phyloP scores from a whole-genome alignment of 1,284 basidiomycete species.

The Cerrena zonata region DNA sequence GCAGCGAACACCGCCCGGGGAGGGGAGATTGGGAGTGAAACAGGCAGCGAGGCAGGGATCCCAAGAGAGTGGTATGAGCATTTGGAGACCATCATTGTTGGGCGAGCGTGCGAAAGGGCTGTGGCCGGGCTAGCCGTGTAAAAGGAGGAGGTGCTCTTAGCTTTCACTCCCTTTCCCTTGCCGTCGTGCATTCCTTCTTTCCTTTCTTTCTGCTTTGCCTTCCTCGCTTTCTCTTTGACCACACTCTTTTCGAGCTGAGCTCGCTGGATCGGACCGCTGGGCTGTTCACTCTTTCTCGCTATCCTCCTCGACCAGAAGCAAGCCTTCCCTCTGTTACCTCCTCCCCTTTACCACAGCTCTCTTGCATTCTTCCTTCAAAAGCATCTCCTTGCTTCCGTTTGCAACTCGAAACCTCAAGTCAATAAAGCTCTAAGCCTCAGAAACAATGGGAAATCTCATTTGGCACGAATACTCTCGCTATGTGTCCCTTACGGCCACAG shows the following conservation, averaged over 20 bases:
- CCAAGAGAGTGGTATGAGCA: neutral
- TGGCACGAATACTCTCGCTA: constrained; percentile 78
- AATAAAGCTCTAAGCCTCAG: constrained; percentile 14
- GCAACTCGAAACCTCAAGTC: constrained; percentile 11
- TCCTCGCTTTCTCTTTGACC: constrained; percentile 9
- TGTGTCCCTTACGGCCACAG: constrained; percentile 64
- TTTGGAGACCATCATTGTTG: neutral
- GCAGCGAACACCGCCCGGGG: neutral
- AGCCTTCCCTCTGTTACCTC: constrained; percentile 18
- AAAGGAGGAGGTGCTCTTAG: neutral
- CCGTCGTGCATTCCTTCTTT: constrained; percentile 20
- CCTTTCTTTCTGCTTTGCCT: constrained; percentile 20
- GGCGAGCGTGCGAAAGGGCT: neutral
- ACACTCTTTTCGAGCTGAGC: constrained; percentile 44
- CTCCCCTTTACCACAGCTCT: constrained; percentile 18
- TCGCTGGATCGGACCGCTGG: constrained; percentile 31
- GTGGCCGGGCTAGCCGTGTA: neutral
- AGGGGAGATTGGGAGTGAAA: neutral
- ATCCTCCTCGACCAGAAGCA: constrained; percentile 22
- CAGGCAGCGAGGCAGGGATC: neutral
- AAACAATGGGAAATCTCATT: constrained; percentile 71
- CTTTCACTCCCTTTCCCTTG: constrained; percentile 10
- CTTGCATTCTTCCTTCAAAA: constrained; percentile 11
- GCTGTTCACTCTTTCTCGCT: constrained; percentile 17
- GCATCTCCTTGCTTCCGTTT: no score